These are phyloP conservation scores for Mesotaenium endlicherianum DNA, from an alignment of 139 green algal genomes.

Conservation along the genomic window DNA sequence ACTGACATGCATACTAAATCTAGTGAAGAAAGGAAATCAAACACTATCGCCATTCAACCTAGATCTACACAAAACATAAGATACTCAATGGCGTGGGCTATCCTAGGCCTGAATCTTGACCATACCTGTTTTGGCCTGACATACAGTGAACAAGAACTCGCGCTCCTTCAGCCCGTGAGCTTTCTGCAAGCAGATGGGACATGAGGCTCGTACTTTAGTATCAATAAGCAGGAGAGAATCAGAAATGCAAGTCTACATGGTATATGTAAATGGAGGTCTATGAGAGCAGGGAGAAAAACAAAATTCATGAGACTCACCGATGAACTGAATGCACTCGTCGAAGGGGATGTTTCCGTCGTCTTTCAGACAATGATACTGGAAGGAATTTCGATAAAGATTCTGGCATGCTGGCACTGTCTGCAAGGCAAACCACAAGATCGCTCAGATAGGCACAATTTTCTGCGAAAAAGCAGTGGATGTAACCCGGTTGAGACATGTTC, in stretches of 20 bases:
- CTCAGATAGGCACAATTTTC: not conserved
- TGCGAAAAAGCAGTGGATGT: slow-evolving; percentile 5
- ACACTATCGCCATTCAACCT: not conserved
- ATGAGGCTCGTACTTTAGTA: too few species aligned
- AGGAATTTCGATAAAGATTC: slow-evolving; percentile 86
- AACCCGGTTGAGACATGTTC: too few species aligned
- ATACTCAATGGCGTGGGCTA: not conserved
- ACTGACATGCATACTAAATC: not conserved
- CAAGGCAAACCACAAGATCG: not conserved
- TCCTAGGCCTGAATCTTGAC: not conserved
- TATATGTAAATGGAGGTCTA: too few species aligned
- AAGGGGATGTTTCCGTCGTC: slow-evolving; percentile 40
- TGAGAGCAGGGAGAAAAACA: not conserved
- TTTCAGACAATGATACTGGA: slow-evolving; percentile 72
- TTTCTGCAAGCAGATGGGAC: not conserved
- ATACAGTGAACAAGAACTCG: slow-evolving; percentile 52
- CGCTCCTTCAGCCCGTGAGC: not conserved
- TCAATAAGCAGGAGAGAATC: too few species aligned
- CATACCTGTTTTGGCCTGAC: slow-evolving; percentile 41
- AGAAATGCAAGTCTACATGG: too few species aligned
- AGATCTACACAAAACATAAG: not conserved
- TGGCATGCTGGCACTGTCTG: slow-evolving; percentile 82
- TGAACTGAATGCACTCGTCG: slow-evolving; percentile 47
- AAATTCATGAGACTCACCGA: slow-evolving; percentile 22
- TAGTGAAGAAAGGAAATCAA: not conserved